phyloP scores from a whole-genome alignment of 257 asterid genomes.

The Solanum tarijense region DNA sequence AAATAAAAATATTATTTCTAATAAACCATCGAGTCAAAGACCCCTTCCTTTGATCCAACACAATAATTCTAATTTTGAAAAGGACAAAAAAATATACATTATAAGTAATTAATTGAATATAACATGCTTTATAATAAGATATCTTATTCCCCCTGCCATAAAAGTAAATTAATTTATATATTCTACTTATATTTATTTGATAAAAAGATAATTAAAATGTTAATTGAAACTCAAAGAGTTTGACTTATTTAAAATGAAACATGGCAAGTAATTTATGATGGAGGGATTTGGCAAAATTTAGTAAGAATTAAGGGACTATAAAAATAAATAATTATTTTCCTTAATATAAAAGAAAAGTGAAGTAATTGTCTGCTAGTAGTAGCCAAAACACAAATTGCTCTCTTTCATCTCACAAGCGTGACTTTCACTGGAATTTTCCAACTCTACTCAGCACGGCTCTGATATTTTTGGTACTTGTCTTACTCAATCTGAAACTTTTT shows the following conservation, averaged over 20 bases:
- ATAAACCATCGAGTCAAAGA: background rate
- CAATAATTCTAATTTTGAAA: background rate
- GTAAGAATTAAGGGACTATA: background rate
- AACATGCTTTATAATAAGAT: background rate
- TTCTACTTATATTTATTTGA: too few species aligned
- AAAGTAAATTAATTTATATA: background rate
- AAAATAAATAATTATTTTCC: background rate
- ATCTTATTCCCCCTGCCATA: background rate
- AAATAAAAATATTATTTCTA: background rate
- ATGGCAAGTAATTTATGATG: background rate
- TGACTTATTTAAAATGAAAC: background rate
- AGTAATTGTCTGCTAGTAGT: background rate
- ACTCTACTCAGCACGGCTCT: background rate
- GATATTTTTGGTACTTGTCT: background rate
- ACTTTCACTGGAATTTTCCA: background rate
- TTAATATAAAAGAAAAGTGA: background rate
- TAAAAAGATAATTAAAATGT: too few species aligned
- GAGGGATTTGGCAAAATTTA: background rate
- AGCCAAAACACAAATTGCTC: background rate
- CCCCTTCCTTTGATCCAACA: background rate
- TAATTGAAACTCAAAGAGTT: background rate
- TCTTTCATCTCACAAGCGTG: background rate
- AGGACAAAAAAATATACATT: background rate
- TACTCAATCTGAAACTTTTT: background rate
- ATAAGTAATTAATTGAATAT: background rate